phyloP scores from a whole-genome alignment of 164 flowering plant genomes.

The Liquidambar formosana region DNA sequence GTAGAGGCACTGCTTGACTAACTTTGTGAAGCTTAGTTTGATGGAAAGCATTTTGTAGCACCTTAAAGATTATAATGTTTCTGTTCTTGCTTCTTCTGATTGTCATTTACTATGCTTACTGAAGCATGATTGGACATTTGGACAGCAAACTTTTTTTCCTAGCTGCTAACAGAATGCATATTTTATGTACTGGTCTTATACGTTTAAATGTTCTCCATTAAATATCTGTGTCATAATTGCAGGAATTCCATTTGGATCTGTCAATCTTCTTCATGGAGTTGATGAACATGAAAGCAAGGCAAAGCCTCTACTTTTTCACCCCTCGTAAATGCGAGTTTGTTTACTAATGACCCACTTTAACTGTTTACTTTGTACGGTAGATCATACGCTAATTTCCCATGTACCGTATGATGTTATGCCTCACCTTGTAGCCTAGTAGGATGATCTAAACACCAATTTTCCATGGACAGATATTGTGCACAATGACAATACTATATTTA shows the following conservation, averaged over 20 bases:
- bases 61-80: not conserved
- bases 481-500: no score
- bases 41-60: constrained; percentile 1
- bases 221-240: constrained; percentile 19
- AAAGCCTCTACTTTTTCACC: constrained; percentile 24
- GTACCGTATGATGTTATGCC: no score
- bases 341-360: not conserved
- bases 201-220: not conserved
- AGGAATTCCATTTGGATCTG: constrained; percentile 99
- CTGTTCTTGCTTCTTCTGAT: not conserved
- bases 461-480: no score
- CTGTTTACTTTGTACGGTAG: not conserved
- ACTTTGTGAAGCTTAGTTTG: not conserved
- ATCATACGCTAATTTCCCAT: no score
- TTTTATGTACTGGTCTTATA: not conserved
- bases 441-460: no score
- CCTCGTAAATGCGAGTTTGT: not conserved
- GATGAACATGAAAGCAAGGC: constrained; percentile 99
- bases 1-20: no score
- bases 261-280: constrained; percentile 89
- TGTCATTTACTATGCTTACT: not conserved
- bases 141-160: not conserved
- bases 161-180: not conserved
- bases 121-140: not conserved
- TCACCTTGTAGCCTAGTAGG: no score